Base-by-base conservation (phyloP, 2,329 filamentous ascomycete species). In the Penicillium polonicum region DNA sequence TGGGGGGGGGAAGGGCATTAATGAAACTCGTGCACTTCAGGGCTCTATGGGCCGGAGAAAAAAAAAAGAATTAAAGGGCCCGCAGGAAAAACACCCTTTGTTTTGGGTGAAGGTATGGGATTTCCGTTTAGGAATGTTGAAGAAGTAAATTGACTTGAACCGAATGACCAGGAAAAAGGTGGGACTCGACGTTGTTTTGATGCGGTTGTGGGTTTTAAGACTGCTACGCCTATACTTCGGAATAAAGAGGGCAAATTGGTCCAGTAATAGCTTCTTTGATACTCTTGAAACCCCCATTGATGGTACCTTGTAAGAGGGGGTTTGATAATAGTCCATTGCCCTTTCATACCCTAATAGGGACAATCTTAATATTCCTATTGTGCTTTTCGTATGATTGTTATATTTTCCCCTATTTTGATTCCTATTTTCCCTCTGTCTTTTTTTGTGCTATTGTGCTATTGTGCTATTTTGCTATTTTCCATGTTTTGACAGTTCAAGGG, bases 41-140 rank as follows among this genome's bases (percentile, higher is more conserved):
- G 41, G 5, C 7, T 45, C 39, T 46, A 35, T 52, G 50, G 48
- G 44, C 39, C 48, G 45, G 48, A 46, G 38, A 46, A 42, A 56
- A 55, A 48, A 39, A 23, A 25, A 33, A 41, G 35, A 38, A 38
- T 38, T 43, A 57, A 53, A 59, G 21, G 31, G 21, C 10, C 50
- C 39, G 12, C 25, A 21, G 38, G n/a, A 13, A 27, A 54, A 48
- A 48, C 42, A 57, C 59, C 67, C 64, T 72, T 73, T 74, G 70
- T 74, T 74, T 70, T 72, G 72, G 69, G 65, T 67, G 68, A 68
- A 68, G 63, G 60, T 57, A 58, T 48, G 35, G n/a, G 27, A 31
- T 33, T 56, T 56, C 13, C 46, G 13, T 31, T 15, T 23, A 56
- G 60, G 65, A 67, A 67, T 67, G 65, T 65, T 58, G 62, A 62